Evolutionary conservation across 805 yeast genomes (phyloP).

Genomic region (Metschnikowia gelsemii): DNA sequence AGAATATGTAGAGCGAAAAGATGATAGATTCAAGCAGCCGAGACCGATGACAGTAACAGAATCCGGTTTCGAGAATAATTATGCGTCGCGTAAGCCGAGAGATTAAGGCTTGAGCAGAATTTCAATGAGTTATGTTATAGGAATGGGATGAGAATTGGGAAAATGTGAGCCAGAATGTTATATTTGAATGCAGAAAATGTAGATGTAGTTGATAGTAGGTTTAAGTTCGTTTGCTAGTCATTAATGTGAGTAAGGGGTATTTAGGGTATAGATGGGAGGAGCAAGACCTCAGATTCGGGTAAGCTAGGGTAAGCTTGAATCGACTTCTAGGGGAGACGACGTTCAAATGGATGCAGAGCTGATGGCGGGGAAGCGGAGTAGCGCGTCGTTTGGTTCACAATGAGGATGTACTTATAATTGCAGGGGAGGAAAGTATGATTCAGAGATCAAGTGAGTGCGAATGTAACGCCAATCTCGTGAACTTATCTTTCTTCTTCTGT

Average conservation of each 20-base stretch:
- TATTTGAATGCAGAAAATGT: slow-evolving; percentile 3
- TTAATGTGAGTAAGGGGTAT: slow-evolving; percentile 3
- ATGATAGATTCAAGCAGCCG: neutral
- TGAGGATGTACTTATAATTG: neutral
- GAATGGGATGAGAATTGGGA: neutral
- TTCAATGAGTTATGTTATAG: neutral
- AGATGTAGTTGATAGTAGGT: slow-evolving; percentile 1
- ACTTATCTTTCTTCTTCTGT: neutral
- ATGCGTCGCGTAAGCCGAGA: neutral
- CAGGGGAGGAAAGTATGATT: neutral
- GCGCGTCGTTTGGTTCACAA: neutral
- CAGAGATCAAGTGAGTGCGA: neutral
- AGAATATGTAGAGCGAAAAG: neutral
- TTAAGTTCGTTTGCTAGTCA: slow-evolving; percentile 11
- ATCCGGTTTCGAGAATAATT: neutral
- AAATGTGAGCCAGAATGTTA: neutral
- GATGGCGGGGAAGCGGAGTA: slow-evolving; percentile 3
- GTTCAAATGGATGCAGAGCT: neutral
- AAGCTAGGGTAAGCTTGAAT: neutral
- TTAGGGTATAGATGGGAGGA: neutral
- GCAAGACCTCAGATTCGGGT: neutral
- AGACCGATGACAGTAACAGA: neutral
- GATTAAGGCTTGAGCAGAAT: neutral
- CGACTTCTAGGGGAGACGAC: neutral
- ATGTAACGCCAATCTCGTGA: neutral